phyloP scores from a whole-genome alignment of 768 basidiomycete genomes.

The Phanerochaete carnosa region DNA sequence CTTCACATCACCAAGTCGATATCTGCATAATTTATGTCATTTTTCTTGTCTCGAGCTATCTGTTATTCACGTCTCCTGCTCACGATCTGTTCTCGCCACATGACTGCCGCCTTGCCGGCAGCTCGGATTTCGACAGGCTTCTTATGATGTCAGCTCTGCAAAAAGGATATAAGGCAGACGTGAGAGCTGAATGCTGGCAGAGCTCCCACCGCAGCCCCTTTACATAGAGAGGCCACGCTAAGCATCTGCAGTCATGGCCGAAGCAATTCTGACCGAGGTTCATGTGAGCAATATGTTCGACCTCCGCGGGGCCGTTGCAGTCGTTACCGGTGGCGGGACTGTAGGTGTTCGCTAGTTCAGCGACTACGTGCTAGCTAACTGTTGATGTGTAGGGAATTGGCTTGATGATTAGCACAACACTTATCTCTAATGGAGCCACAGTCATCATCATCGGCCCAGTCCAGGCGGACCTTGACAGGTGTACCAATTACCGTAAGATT shows the following conservation, averaged over 20 bases:
- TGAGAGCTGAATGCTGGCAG: neutral
- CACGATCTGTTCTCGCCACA: no score
- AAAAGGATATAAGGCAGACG: neutral
- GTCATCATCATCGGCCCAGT: constrained; percentile 46
- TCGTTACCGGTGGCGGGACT: constrained; percentile 43
- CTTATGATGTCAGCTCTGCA: neutral
- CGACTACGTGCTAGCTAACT: neutral
- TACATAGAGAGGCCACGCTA: neutral
- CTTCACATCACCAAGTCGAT: neutral
- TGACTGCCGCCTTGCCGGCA: no score
- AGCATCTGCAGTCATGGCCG: constrained; percentile 12
- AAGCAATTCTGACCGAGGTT: constrained; percentile 30
- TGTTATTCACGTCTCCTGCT: no score
- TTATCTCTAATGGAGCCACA: constrained; percentile 45
- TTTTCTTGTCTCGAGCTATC: no score
- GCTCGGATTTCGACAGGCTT: neutral
- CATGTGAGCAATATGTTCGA: constrained; percentile 39
- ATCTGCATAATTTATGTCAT: no score
- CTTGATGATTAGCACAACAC: constrained; percentile 45
- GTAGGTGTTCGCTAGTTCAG: constrained; percentile 22
- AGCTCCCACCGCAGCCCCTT: neutral
- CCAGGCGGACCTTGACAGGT: constrained; percentile 40
- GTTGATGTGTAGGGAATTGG: constrained; percentile 40
- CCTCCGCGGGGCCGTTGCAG: constrained; percentile 40
- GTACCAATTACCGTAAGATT: neutral